A percentile compares a stretch with the other conserved stretches of the same genome.
phyloP scores from a whole-genome alignment of 805 yeast species.

The Starmera amethionina region DNA sequence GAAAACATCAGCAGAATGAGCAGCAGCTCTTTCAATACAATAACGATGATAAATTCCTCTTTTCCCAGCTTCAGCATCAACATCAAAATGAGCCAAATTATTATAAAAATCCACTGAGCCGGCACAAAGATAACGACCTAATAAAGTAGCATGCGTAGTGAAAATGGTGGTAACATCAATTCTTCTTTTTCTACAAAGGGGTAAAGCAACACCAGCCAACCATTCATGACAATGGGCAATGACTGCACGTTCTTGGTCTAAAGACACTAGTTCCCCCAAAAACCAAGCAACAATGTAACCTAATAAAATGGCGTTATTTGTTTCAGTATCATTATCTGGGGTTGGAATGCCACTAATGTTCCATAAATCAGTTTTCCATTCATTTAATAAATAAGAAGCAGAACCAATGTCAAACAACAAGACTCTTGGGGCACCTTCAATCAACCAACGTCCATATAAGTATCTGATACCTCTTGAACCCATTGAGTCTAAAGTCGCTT shows the following conservation, averaged over 20 bases:
- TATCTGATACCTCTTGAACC: constrained; percentile 68
- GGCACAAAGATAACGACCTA: constrained; percentile 93
- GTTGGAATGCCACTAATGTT: constrained; percentile 84
- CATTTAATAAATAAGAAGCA: constrained; percentile 62
- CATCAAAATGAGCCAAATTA: constrained; percentile 81
- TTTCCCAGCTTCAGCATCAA: constrained; percentile 96
- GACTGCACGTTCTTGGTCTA: constrained; percentile 80
- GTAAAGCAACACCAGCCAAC: constrained; percentile 95
- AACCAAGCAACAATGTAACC: constrained; percentile 97
- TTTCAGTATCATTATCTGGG: constrained; percentile 79
- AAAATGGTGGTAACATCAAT: constrained; percentile 92
- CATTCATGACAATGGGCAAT: constrained; percentile 95
- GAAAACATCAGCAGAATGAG: constrained; percentile 92
- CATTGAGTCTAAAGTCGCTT: constrained; percentile 69
- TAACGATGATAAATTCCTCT: constrained; percentile 95
- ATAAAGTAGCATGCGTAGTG: constrained; percentile 93
- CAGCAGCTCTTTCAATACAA: constrained; percentile 93
- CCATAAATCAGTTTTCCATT: constrained; percentile 96
- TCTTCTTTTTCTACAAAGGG: constrained; percentile 82
- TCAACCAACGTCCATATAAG: constrained; percentile 92
- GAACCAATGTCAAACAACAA: constrained; percentile 78
- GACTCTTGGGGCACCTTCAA: constrained; percentile 96
- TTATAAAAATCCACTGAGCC: constrained; percentile 95
- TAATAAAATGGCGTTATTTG: constrained; percentile 84
- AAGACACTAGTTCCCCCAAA: constrained; percentile 82